phyloP scores from a whole-genome alignment of 805 yeast species.

The Candida michaelii region DNA sequence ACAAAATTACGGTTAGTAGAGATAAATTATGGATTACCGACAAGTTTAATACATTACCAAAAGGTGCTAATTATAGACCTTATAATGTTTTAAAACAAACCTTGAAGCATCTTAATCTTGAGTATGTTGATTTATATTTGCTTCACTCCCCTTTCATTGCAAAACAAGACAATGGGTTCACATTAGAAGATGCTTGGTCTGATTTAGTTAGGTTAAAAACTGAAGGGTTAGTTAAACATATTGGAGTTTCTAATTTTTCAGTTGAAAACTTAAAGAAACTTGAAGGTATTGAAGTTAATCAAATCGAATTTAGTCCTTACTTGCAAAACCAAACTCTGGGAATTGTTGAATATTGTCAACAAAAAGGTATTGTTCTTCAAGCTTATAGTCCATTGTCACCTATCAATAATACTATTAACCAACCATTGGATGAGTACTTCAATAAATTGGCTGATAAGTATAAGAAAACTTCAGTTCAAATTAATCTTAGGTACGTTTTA shows the following conservation, averaged over 20 bases:
- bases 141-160: conserved; percentile 60
- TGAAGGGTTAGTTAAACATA: conserved; percentile 57
- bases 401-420: conserved; percentile 27
- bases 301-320: conserved; percentile 68
- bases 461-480: conserved; percentile 36
- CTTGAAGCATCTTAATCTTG: conserved; percentile 43
- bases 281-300: conserved; percentile 55
- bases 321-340: conserved; percentile 65
- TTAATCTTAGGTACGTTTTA: conserved; percentile 46
- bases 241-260: conserved; percentile 72
- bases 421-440: conserved; percentile 21
- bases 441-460: conserved; percentile 40
- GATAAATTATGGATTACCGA: conserved; percentile 54
- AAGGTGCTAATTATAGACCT: conserved; percentile 14
- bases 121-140: conserved; percentile 60
- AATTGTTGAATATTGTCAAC: conserved; percentile 48
- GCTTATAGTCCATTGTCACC: conserved; percentile 74
- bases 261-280: conserved; percentile 48
- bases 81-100: conserved; percentile 24
- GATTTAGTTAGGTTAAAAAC: conserved; percentile 51
- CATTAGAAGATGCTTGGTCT: conserved; percentile 58
- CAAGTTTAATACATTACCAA: conserved; percentile 37
- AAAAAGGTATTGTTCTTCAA: conserved; percentile 52
- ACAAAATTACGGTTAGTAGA: conserved; percentile 29
- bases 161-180: conserved; percentile 11